Percentiles rank a stretch among this genome's conserved stretches.
Conservation (phyloP, 768 basidiomycete species). For the Amanita fuliginea region DNA sequence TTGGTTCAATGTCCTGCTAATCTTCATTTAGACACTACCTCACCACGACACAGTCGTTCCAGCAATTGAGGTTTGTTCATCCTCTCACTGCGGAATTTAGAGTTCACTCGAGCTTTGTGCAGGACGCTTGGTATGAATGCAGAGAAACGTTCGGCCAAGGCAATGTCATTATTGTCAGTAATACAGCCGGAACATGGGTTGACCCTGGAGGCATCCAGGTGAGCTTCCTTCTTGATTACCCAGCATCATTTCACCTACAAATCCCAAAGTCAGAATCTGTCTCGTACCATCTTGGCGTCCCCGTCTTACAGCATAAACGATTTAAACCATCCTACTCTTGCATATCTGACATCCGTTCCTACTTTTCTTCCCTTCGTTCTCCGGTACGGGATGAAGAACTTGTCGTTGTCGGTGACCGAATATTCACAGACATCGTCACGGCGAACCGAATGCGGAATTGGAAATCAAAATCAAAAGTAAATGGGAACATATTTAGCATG, state of each 20-base stretch:
- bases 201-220: constrained; percentile 79
- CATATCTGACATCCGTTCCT: constrained; percentile 53
- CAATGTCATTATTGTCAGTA: constrained; percentile 86
- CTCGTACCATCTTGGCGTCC: constrained; percentile 60
- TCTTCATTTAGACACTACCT: constrained; percentile 60
- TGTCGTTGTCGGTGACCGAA: constrained; percentile 81
- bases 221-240: constrained; percentile 14
- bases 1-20: background rate
- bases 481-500: constrained; percentile 3
- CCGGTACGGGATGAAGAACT: constrained; percentile 55
- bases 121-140: constrained; percentile 73
- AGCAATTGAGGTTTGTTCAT: constrained; percentile 49
- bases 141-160: constrained; percentile 60
- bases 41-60: constrained; percentile 67
- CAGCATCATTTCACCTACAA: background rate
- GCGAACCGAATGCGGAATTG: constrained; percentile 56
- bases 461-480: constrained; percentile 5
- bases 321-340: constrained; percentile 80
- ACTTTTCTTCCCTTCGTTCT: constrained; percentile 55
- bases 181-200: constrained; percentile 78
- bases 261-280: constrained; percentile 73
- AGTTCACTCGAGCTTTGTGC: background rate
- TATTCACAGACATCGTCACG: constrained; percentile 87
- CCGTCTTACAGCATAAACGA: constrained; percentile 67
- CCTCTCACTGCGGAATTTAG: background rate